Evolutionary conservation across 2,329 filamentous ascomycete genomes (phyloP), one percentile per base, ranked within the genome.

Genomic region (Botrytis fragariae): DNA sequence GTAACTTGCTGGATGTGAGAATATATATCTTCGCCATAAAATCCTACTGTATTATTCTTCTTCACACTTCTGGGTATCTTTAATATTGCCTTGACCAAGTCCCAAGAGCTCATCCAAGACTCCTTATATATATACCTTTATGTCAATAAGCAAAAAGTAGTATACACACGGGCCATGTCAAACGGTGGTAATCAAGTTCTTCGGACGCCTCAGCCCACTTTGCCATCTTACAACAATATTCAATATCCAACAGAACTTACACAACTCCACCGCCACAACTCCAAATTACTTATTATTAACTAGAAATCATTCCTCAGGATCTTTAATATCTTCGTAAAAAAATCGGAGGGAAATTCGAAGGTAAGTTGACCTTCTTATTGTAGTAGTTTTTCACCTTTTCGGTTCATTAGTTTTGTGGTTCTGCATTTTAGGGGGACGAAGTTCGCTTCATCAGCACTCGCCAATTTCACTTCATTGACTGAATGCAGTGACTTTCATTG

Each of bases 371-470:
- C 29, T 48, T 68, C 65, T 42, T 42, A 39, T 57, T 54, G 9
- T 42, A 37, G 39, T 61, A 70, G 29, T 14, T n/a, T 54, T 48
- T 72, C 63, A 68, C 51, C 63, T 72, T 72, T 61, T 48, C 22
- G 16, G 22, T 22, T 37, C 64, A 37, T 59, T 20, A 18, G 67
- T 20, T 59, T 63, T 22, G 32, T 12, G 32, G 35, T 60, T 44
- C 48, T 68, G 37, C 14, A 45, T 22, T 44, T 39, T 29, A 39
- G 62, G 62, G 71, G 51, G 39, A 32, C 39, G 25, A 51, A 16
- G 42, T 42, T 68, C 63, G 45, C 71, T 72, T 72, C 62, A 32
- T 69, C 65, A 69, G 48, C 48, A 42, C 65, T 44, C 65, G 12
- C 22, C 48, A 61, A 48, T 22, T 59, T 68, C 18, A 35, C 63